Conservation (phyloP, 2,329 filamentous ascomycete species). For the Colletotrichum sp. region DNA sequence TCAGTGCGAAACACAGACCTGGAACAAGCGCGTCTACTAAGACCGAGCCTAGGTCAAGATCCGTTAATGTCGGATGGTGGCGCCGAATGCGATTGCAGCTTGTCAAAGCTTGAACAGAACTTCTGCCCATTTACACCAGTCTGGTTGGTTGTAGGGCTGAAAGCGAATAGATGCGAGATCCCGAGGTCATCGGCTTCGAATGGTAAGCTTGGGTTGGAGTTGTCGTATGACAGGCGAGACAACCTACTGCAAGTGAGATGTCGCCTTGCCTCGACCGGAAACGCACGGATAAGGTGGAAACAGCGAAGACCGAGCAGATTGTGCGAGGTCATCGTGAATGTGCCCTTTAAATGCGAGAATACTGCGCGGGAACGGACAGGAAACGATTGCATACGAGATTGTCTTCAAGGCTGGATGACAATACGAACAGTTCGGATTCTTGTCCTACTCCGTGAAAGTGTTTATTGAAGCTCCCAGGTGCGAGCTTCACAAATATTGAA, state of each 20-base stretch:
- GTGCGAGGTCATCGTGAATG: background rate
- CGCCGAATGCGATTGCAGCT: background rate
- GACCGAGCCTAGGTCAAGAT: background rate
- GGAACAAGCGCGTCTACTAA: background rate
- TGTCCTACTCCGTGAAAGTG: background rate
- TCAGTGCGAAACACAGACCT: background rate
- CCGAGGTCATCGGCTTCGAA: background rate
- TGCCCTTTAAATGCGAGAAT: background rate
- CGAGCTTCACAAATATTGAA: background rate
- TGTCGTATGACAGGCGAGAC: background rate
- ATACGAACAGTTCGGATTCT: background rate
- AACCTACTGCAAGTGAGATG: background rate
- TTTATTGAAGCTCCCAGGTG: fast-evolving
- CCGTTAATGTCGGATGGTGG: background rate
- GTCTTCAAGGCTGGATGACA: background rate
- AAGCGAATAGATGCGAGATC: background rate
- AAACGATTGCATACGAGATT: background rate
- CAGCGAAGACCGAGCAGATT: background rate
- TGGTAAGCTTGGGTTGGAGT: background rate
- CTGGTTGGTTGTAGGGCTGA: background rate
- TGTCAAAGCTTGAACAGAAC: background rate
- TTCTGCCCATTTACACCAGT: background rate
- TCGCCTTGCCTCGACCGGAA: background rate
- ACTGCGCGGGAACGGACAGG: background rate
- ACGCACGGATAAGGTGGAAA: background rate